Percentiles rank a stretch among this genome's conserved stretches.
Conservation (phyloP, 805 yeast species). For the Kodamaea jinghongensis region DNA sequence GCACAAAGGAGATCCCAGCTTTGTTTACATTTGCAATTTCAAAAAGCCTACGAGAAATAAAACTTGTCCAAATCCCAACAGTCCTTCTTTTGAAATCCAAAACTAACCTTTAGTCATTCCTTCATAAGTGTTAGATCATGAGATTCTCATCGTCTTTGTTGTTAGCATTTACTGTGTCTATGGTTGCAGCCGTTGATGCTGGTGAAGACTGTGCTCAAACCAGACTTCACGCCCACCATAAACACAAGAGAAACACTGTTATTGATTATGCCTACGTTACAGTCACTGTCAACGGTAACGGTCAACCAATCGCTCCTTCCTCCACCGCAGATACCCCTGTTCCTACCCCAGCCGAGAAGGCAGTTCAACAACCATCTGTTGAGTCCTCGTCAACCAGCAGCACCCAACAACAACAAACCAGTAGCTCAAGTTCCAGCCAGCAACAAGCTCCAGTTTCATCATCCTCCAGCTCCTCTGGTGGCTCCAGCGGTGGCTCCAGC, state of each 20-base stretch:
- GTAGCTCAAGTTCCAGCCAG: background rate
- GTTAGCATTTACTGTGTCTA: constrained; percentile 19
- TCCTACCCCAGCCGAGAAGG: constrained; percentile 1
- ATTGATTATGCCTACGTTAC: constrained; percentile 47
- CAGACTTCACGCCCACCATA: constrained; percentile 57
- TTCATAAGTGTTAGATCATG: constrained; percentile 12
- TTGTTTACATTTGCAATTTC: too few species aligned
- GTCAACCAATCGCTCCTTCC: constrained; percentile 32
- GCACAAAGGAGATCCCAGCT: too few species aligned
- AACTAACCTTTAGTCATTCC: constrained; percentile 18
- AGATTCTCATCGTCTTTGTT: constrained; percentile 13
- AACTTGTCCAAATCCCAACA: background rate
- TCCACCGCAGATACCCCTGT: constrained; percentile 17
- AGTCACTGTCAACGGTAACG: constrained; percentile 43
- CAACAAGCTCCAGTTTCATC: constrained; percentile 18
- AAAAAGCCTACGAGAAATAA: too few species aligned
- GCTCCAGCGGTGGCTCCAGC: constrained; percentile 18
- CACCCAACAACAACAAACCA: background rate
- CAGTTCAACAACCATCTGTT: background rate
- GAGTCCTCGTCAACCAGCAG: background rate
- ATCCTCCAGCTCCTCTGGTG: constrained; percentile 10
- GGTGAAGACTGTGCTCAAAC: constrained; percentile 42
- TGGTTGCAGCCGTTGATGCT: constrained; percentile 20
- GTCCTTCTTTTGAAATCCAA: constrained; percentile 1
- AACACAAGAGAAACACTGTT: constrained; percentile 58